These are phyloP conservation scores for Hypoxylon perforatum DNA, from an alignment of 495 filamentous ascomycete genomes.

Conservation along the genomic window DNA sequence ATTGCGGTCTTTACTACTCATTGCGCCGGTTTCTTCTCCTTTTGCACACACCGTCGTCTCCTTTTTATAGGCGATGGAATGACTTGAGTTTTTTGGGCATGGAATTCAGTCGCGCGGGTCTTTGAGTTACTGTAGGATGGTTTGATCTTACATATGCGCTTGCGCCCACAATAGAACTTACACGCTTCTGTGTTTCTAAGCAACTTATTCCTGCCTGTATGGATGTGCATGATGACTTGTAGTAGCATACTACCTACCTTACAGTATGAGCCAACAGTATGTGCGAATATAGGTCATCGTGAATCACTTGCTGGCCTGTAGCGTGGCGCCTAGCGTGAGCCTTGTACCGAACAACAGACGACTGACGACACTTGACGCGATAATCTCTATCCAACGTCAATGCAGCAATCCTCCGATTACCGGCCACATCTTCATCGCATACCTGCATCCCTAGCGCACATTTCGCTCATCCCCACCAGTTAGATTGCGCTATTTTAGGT, in stretches of 20 bases:
- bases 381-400: too few relatives aligned
- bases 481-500: slow-evolving; percentile 3
- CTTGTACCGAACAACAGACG: too few relatives aligned
- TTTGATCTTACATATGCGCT: slow-evolving; percentile 15
- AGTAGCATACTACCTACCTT: too few relatives aligned
- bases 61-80: too few relatives aligned
- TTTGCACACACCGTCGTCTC: neutral
- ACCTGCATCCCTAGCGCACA: neutral
- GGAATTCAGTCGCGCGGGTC: neutral
- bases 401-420: too few relatives aligned
- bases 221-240: neutral
- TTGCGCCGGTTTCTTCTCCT: slow-evolving; percentile 4
- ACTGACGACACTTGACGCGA: too few relatives aligned
- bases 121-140: slow-evolving; percentile 13
- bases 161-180: slow-evolving; percentile 24
- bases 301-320: too few relatives aligned
- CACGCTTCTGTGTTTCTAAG: neutral
- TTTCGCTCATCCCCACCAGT: neutral
- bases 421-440: too few relatives aligned
- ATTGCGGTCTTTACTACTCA: neutral
- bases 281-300: too few relatives aligned
- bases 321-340: too few relatives aligned
- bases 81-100: too few relatives aligned
- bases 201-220: neutral
- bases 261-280: too few relatives aligned